Conservation (phyloP, 176 grass and related monocot genomes). For the Poa annua region DNA sequence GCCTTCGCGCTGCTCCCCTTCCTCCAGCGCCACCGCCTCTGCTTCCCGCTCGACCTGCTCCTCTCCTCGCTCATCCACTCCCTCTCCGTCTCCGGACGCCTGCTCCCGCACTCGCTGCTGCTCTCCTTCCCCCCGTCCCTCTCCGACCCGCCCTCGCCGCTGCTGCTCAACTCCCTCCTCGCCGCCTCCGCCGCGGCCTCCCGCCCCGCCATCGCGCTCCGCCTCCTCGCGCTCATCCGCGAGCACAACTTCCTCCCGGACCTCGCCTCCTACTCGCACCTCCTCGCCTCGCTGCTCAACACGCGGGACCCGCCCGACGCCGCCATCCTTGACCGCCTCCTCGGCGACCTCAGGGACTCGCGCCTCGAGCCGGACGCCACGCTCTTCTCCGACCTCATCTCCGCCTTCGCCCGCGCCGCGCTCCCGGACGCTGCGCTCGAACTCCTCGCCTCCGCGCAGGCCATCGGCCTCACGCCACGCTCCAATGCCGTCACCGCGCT, state of each 20-base stretch:
- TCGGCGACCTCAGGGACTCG: conserved; percentile 57
- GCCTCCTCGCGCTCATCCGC: conserved; percentile 66
- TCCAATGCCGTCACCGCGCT: conserved; percentile 78
- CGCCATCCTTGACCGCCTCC: conserved; percentile 62
- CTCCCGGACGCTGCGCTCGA: conserved; percentile 72
- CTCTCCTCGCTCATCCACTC: conserved; percentile 79
- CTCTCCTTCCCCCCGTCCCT: conserved; percentile 68
- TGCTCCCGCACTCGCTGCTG: conserved; percentile 67
- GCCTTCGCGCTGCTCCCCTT: conserved; percentile 76
- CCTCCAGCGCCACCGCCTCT: conserved; percentile 89
- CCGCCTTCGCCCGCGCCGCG: conserved; percentile 70
- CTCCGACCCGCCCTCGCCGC: conserved; percentile 71
- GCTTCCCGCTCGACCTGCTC: conserved; percentile 90
- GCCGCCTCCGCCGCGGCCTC: conserved; percentile 74
- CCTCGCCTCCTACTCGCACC: conserved; percentile 74
- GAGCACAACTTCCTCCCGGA: conserved; percentile 84
- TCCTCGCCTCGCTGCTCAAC: conserved; percentile 80
- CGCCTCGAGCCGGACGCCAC: conserved; percentile 82
- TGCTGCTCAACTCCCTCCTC: conserved; percentile 88
- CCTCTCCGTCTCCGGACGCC: conserved; percentile 60
- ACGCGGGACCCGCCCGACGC: conserved; percentile 82
- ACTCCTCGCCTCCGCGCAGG: conserved; percentile 77
- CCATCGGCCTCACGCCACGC: conserved; percentile 88
- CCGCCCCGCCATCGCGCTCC: conserved; percentile 71
- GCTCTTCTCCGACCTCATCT: conserved; percentile 87